Conservation (phyloP, 306 rosid species). For the Vigna unguiculata region DNA sequence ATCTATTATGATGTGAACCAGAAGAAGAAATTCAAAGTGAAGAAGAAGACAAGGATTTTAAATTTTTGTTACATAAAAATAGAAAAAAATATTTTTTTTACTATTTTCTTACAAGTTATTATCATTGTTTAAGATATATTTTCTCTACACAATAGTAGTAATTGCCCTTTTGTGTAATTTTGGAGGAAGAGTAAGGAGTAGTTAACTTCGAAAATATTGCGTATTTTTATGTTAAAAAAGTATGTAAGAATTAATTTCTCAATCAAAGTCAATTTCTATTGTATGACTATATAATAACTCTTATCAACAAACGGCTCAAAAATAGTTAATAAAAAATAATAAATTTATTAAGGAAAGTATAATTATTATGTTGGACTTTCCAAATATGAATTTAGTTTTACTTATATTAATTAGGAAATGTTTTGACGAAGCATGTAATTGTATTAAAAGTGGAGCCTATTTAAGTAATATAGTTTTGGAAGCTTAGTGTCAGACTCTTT, state of each 20-base stretch:
- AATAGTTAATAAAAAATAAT: not conserved
- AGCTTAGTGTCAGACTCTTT: slow-evolving; percentile 5
- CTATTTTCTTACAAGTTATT: not conserved
- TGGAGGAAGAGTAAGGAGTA: not conserved
- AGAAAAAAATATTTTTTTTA: not conserved
- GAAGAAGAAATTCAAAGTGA: not conserved
- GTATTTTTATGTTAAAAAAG: not conserved
- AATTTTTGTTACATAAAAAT: not conserved
- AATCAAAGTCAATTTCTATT: not conserved
- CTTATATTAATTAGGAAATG: not conserved
- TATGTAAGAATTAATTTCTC: not conserved
- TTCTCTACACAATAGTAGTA: too few relatives aligned
- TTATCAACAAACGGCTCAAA: not conserved
- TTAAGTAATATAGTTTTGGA: not conserved
- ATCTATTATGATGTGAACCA: slow-evolving; percentile 21
- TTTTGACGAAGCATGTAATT: slow-evolving; percentile 22
- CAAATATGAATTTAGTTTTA: not conserved
- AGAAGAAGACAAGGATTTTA: not conserved
- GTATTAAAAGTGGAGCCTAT: not conserved
- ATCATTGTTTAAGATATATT: too few relatives aligned
- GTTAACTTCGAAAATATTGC: not conserved
- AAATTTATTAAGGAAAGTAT: not conserved
- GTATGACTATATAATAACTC: not conserved
- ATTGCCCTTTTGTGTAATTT: not conserved
- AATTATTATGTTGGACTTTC: not conserved